Percentiles rank a stretch among this genome's conserved stretches.
Conservation (phyloP, 805 yeast species). For the Nakazawaea siamensis region DNA sequence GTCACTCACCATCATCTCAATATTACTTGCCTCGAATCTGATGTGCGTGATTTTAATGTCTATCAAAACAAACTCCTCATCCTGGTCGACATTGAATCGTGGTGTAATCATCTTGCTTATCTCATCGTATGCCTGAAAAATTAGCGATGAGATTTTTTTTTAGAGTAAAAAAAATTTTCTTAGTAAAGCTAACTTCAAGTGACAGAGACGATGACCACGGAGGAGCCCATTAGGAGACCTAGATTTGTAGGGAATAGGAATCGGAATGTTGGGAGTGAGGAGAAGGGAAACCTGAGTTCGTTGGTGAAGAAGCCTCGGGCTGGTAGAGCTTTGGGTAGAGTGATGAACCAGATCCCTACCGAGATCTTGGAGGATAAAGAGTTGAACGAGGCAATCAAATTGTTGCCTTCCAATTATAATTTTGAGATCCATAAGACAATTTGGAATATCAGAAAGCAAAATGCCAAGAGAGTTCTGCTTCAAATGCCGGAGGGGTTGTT, state of each 20-base stretch:
- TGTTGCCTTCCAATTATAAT: constrained; percentile 86
- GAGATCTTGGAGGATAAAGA: constrained; percentile 77
- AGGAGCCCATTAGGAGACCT: constrained; percentile 6
- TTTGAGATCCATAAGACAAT: constrained; percentile 94
- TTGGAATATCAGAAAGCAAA: constrained; percentile 76
- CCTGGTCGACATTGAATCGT: constrained; percentile 65
- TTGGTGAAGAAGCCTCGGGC: constrained; percentile 16
- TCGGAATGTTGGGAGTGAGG: neutral
- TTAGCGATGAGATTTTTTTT: no score
- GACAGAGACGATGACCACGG: constrained; percentile 2
- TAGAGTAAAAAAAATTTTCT: neutral
- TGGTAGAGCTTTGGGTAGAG: constrained; percentile 41
- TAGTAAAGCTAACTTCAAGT: no score
- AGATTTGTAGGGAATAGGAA: constrained; percentile 8
- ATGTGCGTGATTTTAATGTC: constrained; percentile 63
- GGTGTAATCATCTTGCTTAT: constrained; percentile 87
- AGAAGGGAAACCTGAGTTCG: no score
- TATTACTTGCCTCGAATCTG: constrained; percentile 59
- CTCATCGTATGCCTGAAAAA: no score
- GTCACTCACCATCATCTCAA: constrained; percentile 73
- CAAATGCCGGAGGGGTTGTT: constrained; percentile 97
- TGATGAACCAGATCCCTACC: constrained; percentile 80
- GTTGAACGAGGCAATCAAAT: constrained; percentile 71
- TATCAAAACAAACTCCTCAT: constrained; percentile 60
- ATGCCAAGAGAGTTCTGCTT: constrained; percentile 78